Base-by-base conservation (phyloP, 2,329 filamentous ascomycete species). In the Fusarium protoensiforme region DNA sequence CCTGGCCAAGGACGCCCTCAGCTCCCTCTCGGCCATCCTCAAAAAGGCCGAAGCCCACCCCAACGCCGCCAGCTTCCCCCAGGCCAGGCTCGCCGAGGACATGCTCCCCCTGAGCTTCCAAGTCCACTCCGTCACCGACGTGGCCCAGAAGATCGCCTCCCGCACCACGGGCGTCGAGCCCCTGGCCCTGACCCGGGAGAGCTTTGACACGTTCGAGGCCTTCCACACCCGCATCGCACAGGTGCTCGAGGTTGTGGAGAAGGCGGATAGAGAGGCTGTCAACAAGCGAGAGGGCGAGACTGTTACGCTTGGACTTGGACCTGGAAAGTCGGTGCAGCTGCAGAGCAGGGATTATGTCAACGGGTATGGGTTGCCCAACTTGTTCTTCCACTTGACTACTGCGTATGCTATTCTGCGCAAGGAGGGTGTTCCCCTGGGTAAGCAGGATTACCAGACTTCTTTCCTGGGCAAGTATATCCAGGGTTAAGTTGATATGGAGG, bases 351-450 rank as follows among this genome's bases (percentile, higher is more conserved):
- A 83, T 3, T 92, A 89, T 77, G 76, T 88, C 24, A 77, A 81
- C 43, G 81, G 81, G 4, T 89, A 86, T 78, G 84, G 81, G 5
- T 64, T 90, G 48, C 90, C 91, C 24, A 92, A 92, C 76, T 80
- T 92, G 74, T 92, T 85, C 82, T 93, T 93, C 81, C 92, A 93
- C 78, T 72, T 89, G 16, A 85, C 80, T 4, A 90, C 85, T 14
- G 84, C 88, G 11, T 93, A 93, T 81, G 84, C 80, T 24, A 89
- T 93, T 64, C 77, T 93, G 78, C 84, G 91, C 68, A 87, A 85
- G 76, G 86, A 90, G 81, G 91, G 91, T 2, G 88, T 92, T 29
- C 82, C 84, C 0, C n/a, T 93, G 20, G 90, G 90, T 36, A 93
- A 93, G 85, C 43, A 69, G 61, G 88, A 92, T 76, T 93, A 83